phyloP scores from a whole-genome alignment of 768 basidiomycete species.

The Suillus paluster region DNA sequence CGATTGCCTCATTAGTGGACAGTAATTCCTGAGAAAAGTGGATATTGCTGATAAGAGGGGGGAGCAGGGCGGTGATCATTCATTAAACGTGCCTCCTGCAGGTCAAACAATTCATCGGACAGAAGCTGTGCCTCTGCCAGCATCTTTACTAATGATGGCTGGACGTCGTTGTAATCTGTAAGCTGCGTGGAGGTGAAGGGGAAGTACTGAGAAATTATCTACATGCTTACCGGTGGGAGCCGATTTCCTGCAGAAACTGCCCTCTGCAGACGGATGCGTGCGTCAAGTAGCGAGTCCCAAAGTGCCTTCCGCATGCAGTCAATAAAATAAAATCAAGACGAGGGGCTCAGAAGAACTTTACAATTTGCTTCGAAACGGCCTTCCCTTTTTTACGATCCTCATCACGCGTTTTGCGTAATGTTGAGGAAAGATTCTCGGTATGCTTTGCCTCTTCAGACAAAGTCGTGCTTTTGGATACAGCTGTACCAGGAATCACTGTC shows the following conservation, averaged over 20 bases:
- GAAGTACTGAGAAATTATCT: conserved; percentile 7
- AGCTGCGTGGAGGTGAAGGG: conserved; percentile 33
- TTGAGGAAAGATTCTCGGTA: conserved; percentile 51
- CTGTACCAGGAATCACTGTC: conserved; percentile 11
- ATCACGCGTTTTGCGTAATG: conserved; percentile 62
- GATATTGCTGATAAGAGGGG: conserved; percentile 16
- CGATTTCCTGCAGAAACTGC: conserved; percentile 64
- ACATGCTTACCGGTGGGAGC: conserved; percentile 60
- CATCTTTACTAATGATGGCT: conserved; percentile 52
- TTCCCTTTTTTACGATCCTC: conserved; percentile 82
- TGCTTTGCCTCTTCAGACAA: conserved; percentile 6
- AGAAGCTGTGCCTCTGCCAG: conserved; percentile 63
- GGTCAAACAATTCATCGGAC: conserved; percentile 66
- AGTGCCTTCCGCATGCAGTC: conserved; percentile 53
- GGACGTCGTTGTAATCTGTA: conserved; percentile 41
- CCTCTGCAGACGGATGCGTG: conserved; percentile 93
- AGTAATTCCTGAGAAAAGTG: conserved; percentile 46
- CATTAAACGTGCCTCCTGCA: conserved; percentile 63
- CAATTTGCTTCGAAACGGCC: conserved; percentile 84
- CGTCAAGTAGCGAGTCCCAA: conserved; percentile 88
- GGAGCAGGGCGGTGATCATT: background rate
- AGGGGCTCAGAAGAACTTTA: conserved; percentile 38
- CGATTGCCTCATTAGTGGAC: conserved; percentile 49
- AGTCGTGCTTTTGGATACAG: conserved; percentile 18
- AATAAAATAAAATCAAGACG: conserved; percentile 15